These are phyloP conservation scores for Debaryomyces sp. DNA, from an alignment of 1,139 yeast species.

Conservation along the genomic window DNA sequence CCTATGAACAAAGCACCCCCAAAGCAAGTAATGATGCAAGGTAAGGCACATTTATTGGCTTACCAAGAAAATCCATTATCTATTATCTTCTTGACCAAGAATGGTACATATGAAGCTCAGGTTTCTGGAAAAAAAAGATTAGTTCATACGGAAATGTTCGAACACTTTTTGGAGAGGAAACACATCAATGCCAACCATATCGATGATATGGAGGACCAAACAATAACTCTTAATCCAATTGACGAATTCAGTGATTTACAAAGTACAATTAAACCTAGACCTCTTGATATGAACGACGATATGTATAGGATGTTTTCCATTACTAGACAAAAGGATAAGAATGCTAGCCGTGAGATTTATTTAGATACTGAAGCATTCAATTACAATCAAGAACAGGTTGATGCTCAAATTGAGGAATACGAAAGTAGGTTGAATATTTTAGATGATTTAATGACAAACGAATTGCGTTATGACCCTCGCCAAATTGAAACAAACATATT, in stretches of 20 bases:
- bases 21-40: constrained; percentile 30
- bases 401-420: constrained; percentile 19
- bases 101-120: constrained; percentile 20
- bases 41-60: constrained; percentile 25
- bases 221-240: constrained; percentile 18
- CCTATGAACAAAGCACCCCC: constrained; percentile 35
- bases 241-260: constrained; percentile 17
- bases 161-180: constrained; percentile 24
- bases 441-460: constrained; percentile 28
- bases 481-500: constrained; percentile 16
- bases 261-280: constrained; percentile 19
- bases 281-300: constrained; percentile 22
- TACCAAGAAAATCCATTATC: constrained; percentile 21
- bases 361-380: constrained; percentile 24
- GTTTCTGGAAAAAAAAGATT: constrained; percentile 22
- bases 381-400: constrained; percentile 24
- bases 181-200: constrained; percentile 19
- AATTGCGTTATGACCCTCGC: constrained; percentile 22
- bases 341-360: constrained; percentile 22
- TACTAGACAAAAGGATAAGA: constrained; percentile 19
- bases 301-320: constrained; percentile 20
- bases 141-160: constrained; percentile 29
- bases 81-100: constrained; percentile 20
- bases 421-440: constrained; percentile 22
- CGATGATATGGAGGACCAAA: constrained; percentile 14